Evolutionary conservation across 345 rosid species (phyloP).

Genomic region (Camelina sativa): DNA sequence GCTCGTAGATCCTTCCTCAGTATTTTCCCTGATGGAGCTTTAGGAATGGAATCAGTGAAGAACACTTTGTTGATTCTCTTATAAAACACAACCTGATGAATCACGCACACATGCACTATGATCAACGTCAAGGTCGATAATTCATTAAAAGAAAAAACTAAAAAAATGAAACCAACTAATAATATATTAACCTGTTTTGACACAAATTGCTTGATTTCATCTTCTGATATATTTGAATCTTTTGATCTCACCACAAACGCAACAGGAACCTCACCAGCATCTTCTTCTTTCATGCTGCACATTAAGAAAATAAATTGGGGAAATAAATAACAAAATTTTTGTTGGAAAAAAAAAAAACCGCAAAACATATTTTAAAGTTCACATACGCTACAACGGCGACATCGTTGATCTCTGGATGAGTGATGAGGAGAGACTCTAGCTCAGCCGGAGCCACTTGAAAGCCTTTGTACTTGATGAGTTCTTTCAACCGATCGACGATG

Average conservation of each 20-base stretch:
- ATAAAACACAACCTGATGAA: conserved; percentile 78
- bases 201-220: conserved; percentile 62
- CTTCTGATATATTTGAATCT: conserved; percentile 59
- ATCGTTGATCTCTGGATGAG: conserved; percentile 54
- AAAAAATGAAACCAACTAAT: not conserved
- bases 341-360: not conserved
- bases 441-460: conserved; percentile 81
- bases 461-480: conserved; percentile 72
- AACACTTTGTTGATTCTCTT: conserved; percentile 71
- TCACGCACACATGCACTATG: not conserved
- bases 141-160: not conserved
- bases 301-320: not conserved
- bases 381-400: conserved; percentile 73
- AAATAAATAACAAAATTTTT: not conserved
- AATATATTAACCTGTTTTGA: conserved; percentile 55
- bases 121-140: not conserved
- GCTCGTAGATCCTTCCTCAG: conserved; percentile 75
- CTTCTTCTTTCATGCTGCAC: conserved; percentile 66
- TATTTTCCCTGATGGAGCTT: conserved; percentile 84
- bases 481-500: conserved; percentile 70
- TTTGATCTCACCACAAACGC: conserved; percentile 67
- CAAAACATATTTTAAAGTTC: not conserved
- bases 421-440: conserved; percentile 65
- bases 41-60: conserved; percentile 74
- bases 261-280: conserved; percentile 72